These are phyloP conservation scores for Colletotrichum echinochloae DNA, from an alignment of 2,329 filamentous ascomycete genomes.

Conservation along the genomic window DNA sequence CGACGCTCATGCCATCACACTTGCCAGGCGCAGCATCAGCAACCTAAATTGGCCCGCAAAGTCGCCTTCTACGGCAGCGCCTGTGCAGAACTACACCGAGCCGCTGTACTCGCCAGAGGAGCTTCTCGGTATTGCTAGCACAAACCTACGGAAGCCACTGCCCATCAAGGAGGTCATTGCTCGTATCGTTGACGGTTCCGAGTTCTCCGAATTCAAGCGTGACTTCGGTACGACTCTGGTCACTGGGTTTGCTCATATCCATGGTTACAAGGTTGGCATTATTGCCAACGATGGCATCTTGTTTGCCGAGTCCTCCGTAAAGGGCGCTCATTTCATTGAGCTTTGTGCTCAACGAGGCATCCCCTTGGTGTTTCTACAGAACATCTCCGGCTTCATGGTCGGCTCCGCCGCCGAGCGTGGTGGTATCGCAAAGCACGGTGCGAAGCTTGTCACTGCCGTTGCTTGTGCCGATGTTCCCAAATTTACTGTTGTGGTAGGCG, in stretches of 20 bases:
- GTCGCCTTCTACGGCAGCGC: constrained; percentile 51
- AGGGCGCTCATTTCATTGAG: constrained; percentile 97
- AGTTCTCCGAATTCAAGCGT: constrained; percentile 94
- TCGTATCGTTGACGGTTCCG: constrained; percentile 89
- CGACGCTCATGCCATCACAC: constrained; percentile 89
- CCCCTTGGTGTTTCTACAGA: constrained; percentile 93
- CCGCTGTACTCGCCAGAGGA: constrained; percentile 85
- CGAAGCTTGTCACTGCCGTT: constrained; percentile 95
- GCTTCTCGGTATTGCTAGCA: constrained; percentile 88
- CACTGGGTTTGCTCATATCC: constrained; percentile 90
- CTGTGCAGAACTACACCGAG: constrained; percentile 70
- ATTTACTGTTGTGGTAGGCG: constrained; percentile 96
- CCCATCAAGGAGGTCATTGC: constrained; percentile 92
- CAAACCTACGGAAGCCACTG: constrained; percentile 87
- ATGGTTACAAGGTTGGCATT: constrained; percentile 91
- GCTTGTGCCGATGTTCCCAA: constrained; percentile 95
- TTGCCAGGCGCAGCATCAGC: constrained; percentile 84
- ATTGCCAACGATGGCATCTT: constrained; percentile 97
- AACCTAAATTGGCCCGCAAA: constrained; percentile 89
- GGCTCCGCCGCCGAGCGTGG: constrained; percentile 91
- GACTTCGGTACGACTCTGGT: constrained; percentile 90
- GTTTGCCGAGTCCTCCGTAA: constrained; percentile 88
- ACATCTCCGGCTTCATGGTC: constrained; percentile 99
- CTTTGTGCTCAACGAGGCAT: constrained; percentile 91
- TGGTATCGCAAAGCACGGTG: constrained; percentile 97